These are phyloP conservation scores for Venturia carpophila DNA, from an alignment of 2,329 filamentous ascomycete species.

Conservation along the genomic window DNA sequence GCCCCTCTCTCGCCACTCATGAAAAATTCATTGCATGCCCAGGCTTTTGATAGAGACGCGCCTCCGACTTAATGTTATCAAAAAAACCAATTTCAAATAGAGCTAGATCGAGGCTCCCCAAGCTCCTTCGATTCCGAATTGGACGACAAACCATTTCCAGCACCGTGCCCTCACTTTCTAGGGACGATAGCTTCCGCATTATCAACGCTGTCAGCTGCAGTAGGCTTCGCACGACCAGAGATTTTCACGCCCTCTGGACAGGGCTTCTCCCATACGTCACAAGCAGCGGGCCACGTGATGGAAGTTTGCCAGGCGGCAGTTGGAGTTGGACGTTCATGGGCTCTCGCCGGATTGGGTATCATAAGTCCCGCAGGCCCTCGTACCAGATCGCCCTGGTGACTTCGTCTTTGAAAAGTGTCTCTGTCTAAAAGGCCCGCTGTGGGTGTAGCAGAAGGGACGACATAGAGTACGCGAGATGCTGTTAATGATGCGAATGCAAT, in stretches of 20 bases:
- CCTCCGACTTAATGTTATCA: too few species aligned
- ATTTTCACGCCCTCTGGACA: conserved; percentile 15
- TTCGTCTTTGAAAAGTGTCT: background rate
- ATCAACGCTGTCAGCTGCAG: background rate
- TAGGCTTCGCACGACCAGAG: background rate
- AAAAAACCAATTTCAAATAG: too few species aligned
- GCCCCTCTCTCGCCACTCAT: too few species aligned
- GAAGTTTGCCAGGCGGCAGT: conserved; percentile 11
- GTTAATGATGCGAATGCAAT: background rate
- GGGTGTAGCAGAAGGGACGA: background rate
- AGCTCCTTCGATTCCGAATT: too few species aligned
- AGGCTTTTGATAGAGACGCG: too few species aligned
- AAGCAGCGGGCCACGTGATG: conserved; percentile 16
- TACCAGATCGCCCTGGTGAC: background rate
- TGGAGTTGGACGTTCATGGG: background rate
- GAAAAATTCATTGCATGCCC: too few species aligned
- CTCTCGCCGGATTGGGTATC: background rate
- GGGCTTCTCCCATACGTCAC: conserved; percentile 14
- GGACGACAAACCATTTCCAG: too few species aligned
- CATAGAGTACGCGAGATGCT: background rate
- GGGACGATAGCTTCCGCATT: background rate
- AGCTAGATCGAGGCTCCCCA: too few species aligned
- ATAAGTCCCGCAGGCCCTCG: background rate
- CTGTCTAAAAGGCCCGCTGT: background rate
- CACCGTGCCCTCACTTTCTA: background rate